phyloP scores from a whole-genome alignment of 768 basidiomycete genomes.

The Butyriboletus loyo region DNA sequence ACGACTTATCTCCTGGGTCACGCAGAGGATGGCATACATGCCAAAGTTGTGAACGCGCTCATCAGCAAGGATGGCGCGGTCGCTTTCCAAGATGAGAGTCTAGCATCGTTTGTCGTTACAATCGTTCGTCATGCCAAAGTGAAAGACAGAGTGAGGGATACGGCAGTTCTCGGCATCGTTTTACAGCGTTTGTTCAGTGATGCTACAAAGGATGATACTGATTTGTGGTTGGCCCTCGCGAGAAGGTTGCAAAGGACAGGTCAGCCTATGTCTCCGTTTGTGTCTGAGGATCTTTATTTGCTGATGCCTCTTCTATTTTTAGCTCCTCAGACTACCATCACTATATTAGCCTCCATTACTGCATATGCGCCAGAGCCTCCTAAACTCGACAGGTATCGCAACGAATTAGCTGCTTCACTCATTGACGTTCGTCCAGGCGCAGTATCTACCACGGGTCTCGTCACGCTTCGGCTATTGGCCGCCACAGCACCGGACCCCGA shows the following conservation, averaged over 20 bases:
- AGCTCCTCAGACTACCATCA: slow-evolving; percentile 73
- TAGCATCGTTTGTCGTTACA: slow-evolving; percentile 31
- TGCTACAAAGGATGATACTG: slow-evolving; percentile 61
- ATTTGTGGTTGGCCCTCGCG: slow-evolving; percentile 73
- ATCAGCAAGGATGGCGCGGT: slow-evolving; percentile 26
- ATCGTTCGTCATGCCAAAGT: slow-evolving; percentile 31
- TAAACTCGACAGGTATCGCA: slow-evolving; percentile 76
- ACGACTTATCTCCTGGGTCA: slow-evolving; percentile 58
- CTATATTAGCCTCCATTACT: slow-evolving; percentile 61
- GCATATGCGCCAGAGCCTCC: slow-evolving; percentile 64
- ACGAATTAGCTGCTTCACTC: slow-evolving; percentile 83
- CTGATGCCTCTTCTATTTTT: not conserved
- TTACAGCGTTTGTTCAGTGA: slow-evolving; percentile 59
- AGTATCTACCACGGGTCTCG: slow-evolving; percentile 68
- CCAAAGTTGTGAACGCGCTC: slow-evolving; percentile 36
- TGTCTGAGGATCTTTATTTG: not conserved
- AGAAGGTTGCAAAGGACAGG: slow-evolving; percentile 61
- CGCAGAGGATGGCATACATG: slow-evolving; percentile 52
- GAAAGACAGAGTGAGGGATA: slow-evolving; percentile 50
- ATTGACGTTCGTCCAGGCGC: slow-evolving; percentile 61
- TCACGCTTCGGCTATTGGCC: slow-evolving; percentile 62
- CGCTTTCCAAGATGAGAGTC: slow-evolving; percentile 14
- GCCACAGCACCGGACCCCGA: slow-evolving; percentile 76
- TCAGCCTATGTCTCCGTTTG: slow-evolving; percentile 30
- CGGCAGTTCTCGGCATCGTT: slow-evolving; percentile 58